Conservation (phyloP, 2,329 filamentous ascomycete species). For the Colletotrichum graminicola region DNA sequence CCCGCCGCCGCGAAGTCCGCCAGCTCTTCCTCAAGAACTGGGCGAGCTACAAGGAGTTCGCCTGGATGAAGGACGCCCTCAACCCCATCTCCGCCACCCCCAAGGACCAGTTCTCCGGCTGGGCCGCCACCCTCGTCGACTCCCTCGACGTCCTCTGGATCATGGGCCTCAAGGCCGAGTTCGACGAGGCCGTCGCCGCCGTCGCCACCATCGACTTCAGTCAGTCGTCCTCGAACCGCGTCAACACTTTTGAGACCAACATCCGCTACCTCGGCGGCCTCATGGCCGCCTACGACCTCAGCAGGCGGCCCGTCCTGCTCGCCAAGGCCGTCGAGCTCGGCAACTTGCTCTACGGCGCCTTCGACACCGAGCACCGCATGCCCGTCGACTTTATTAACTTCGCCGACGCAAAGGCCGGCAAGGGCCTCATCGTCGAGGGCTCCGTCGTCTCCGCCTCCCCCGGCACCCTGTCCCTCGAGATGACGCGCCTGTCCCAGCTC, state of each 20-base stretch:
- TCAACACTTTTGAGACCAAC: conserved; percentile 77
- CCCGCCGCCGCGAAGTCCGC: conserved; percentile 52
- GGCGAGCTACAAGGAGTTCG: conserved; percentile 58
- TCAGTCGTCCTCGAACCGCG: conserved; percentile 49
- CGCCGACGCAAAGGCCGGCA: conserved; percentile 52
- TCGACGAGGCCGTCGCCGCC: conserved; percentile 60
- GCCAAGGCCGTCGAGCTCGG: conserved; percentile 73
- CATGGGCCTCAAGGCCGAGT: conserved; percentile 65
- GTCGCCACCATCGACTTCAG: conserved; percentile 63
- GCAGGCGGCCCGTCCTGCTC: conserved; percentile 65
- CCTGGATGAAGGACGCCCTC: conserved; percentile 62
- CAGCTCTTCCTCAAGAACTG: conserved; percentile 53
- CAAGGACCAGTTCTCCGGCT: conserved; percentile 60
- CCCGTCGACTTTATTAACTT: conserved; percentile 65
- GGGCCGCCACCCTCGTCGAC: conserved; percentile 61
- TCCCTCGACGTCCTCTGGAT: conserved; percentile 66
- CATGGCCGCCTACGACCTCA: conserved; percentile 76
- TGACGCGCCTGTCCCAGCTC: conserved; percentile 79
- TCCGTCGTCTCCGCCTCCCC: conserved; percentile 59
- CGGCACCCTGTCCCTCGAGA: conserved; percentile 78
- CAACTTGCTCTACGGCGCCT: conserved; percentile 73
- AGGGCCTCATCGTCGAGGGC: conserved; percentile 50
- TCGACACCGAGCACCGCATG: conserved; percentile 76
- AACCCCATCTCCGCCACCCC: conserved; percentile 55
- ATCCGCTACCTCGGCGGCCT: conserved; percentile 79